Conservation (phyloP, 2,329 filamentous ascomycete genomes). For the Neodidymelliopsis sp. region DNA sequence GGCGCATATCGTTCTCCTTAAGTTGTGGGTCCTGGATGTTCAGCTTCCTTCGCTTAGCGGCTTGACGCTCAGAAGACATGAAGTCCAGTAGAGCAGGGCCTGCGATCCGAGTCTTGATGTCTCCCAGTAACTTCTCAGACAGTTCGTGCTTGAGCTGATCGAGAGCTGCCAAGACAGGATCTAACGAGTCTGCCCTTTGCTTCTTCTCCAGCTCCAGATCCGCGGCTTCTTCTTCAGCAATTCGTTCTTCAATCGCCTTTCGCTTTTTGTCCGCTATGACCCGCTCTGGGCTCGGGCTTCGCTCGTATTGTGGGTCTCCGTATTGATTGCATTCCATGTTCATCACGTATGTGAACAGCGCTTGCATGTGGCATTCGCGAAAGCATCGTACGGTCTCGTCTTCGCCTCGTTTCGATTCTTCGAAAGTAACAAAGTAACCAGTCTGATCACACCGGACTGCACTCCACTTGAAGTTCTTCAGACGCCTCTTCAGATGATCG, state of each 20-base stretch:
- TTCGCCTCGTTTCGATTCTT: conserved; percentile 77
- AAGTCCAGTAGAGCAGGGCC: conserved; percentile 81
- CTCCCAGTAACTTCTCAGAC: conserved; percentile 83
- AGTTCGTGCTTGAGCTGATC: conserved; percentile 81
- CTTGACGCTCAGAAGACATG: conserved; percentile 82
- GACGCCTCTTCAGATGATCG: conserved; percentile 85
- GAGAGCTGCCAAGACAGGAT: conserved; percentile 86
- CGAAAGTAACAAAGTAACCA: conserved; percentile 93
- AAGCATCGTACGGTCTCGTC: conserved; percentile 83
- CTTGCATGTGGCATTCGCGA: conserved; percentile 77
- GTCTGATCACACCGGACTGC: conserved; percentile 83
- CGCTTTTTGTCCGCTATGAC: conserved; percentile 59
- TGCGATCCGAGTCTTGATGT: conserved; percentile 87
- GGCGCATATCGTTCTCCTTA: conserved; percentile 65
- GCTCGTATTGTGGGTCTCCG: conserved; percentile 69
- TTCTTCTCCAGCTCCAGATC: conserved; percentile 91
- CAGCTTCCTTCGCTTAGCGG: conserved; percentile 78
- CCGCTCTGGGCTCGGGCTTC: conserved; percentile 61
- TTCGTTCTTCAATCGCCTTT: conserved; percentile 71
- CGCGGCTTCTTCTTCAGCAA: conserved; percentile 75
- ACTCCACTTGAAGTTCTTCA: conserved; percentile 82
- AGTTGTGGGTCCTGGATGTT: conserved; percentile 73
- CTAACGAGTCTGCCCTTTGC: conserved; percentile 83
- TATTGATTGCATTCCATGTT: conserved; percentile 83
- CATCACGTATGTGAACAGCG: conserved; percentile 93